phyloP scores from a whole-genome alignment of 495 filamentous ascomycete species.

The Tuber melanosporum region DNA sequence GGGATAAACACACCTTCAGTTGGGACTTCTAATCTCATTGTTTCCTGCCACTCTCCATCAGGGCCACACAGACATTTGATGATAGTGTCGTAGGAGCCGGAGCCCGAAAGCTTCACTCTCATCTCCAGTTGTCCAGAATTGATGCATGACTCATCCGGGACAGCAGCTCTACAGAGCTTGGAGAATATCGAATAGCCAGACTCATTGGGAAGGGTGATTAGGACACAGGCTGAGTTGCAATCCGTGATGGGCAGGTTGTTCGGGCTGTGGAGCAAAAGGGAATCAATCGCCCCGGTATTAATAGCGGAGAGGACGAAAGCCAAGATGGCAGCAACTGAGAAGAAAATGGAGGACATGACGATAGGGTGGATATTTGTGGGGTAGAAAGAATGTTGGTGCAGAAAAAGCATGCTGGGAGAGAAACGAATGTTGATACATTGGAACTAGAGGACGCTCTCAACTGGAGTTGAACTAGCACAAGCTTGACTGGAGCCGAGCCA shows the following conservation, averaged over 20 bases:
- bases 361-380: not conserved
- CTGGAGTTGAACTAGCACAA: no score
- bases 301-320: no score
- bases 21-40: not conserved
- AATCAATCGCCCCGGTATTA: not conserved
- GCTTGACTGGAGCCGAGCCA: no score
- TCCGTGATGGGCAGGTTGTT: not conserved
- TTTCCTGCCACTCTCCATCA: not conserved
- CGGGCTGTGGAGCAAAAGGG: not conserved
- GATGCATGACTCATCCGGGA: not conserved
- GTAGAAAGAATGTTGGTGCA: not conserved
- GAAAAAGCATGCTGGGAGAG: not conserved
- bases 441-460: not conserved
- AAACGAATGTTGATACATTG: not conserved
- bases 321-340: not conserved
- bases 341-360: not conserved
- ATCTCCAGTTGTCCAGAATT: not conserved
- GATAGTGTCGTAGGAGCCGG: not conserved
- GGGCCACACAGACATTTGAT: not conserved
- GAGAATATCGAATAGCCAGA: not conserved
- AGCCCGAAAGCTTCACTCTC: not conserved
- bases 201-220: not conserved
- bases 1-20: not conserved
- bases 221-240: not conserved
- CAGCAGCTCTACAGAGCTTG: not conserved